phyloP scores from a whole-genome alignment of 1,139 yeast genomes.

The Sugiyamaella novakii region DNA sequence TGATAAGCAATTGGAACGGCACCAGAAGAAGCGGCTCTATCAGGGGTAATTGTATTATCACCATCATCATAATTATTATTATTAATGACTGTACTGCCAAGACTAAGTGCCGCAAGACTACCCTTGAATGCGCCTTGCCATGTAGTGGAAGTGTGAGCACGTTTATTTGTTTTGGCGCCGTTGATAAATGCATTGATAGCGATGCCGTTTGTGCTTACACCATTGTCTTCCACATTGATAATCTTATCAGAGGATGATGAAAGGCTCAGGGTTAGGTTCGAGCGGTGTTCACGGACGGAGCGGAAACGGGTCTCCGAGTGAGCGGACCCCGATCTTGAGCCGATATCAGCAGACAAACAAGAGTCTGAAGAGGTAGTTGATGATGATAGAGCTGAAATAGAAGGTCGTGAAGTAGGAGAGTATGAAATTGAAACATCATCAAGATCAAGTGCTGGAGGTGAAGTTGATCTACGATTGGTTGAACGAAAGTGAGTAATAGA shows the following conservation, averaged over 20 bases:
- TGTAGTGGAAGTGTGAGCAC: background rate
- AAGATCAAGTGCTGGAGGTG: too few species aligned
- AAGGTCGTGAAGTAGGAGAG: too few species aligned
- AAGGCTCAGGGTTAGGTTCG: slow-evolving; percentile 5
- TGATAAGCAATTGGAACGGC: slow-evolving; percentile 11
- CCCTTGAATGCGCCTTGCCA: slow-evolving; percentile 21
- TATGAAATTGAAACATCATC: too few species aligned
- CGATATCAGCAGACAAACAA: too few species aligned
- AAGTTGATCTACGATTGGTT: too few species aligned
- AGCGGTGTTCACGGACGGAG: background rate
- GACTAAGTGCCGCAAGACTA: slow-evolving; percentile 14
- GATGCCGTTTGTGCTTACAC: slow-evolving; percentile 8
- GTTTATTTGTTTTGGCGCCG: too few species aligned
- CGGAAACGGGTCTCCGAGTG: slow-evolving; percentile 6
- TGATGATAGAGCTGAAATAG: background rate
- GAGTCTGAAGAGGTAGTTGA: background rate
- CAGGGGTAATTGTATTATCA: too few species aligned
- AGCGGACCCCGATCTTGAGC: background rate
- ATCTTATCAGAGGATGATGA: background rate
- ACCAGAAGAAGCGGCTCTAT: background rate
- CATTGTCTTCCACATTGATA: background rate
- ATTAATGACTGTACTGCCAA: background rate
- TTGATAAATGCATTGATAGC: slow-evolving; percentile 3
- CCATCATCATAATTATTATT: background rate
- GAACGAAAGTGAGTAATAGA: too few species aligned